Evolutionary conservation across 2,329 filamentous ascomycete species (phyloP).

Genomic region (Samsoniella hepiali): DNA sequence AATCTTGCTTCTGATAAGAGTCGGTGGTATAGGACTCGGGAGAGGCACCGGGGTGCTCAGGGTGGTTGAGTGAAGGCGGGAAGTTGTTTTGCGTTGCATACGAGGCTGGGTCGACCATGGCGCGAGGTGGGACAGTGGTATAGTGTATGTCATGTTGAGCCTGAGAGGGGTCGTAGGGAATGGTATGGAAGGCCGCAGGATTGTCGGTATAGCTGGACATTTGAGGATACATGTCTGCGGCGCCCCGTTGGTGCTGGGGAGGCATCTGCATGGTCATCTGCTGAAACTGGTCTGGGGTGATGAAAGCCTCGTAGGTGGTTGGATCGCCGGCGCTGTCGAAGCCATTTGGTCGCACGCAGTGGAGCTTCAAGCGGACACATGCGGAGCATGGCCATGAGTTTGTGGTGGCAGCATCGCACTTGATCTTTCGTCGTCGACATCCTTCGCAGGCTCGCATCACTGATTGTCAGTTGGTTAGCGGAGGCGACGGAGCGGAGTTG

Average conservation of each 20-base stretch:
- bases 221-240: slow-evolving; percentile 45
- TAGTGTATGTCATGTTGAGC: slow-evolving; percentile 52
- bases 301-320: slow-evolving; percentile 31
- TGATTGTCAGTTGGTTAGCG: slow-evolving; percentile 33
- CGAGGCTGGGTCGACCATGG: slow-evolving; percentile 46
- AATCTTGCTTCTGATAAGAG: slow-evolving; percentile 64
- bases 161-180: slow-evolving; percentile 46
- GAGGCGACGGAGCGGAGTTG: neutral
- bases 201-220: slow-evolving; percentile 48
- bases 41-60: slow-evolving; percentile 34
- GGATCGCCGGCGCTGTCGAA: slow-evolving; percentile 50
- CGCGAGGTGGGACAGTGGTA: slow-evolving; percentile 46
- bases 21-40: slow-evolving; percentile 56
- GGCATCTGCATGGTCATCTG: slow-evolving; percentile 51
- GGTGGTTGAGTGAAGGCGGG: slow-evolving; percentile 43
- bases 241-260: slow-evolving; percentile 38
- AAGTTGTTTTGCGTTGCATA: slow-evolving; percentile 51
- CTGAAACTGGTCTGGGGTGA: slow-evolving; percentile 39
- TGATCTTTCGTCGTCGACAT: slow-evolving; percentile 92
- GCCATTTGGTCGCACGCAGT: slow-evolving; percentile 86
- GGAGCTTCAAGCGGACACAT: slow-evolving; percentile 85
- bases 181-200: slow-evolving; percentile 43
- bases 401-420: slow-evolving; percentile 94
- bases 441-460: slow-evolving; percentile 98
- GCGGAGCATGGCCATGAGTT: slow-evolving; percentile 97